A percentile compares a stretch with the other conserved stretches of the same genome.
These are phyloP conservation scores for Talaromyces proteolyticus DNA, from an alignment of 495 filamentous ascomycete genomes.

Conservation along the genomic window DNA sequence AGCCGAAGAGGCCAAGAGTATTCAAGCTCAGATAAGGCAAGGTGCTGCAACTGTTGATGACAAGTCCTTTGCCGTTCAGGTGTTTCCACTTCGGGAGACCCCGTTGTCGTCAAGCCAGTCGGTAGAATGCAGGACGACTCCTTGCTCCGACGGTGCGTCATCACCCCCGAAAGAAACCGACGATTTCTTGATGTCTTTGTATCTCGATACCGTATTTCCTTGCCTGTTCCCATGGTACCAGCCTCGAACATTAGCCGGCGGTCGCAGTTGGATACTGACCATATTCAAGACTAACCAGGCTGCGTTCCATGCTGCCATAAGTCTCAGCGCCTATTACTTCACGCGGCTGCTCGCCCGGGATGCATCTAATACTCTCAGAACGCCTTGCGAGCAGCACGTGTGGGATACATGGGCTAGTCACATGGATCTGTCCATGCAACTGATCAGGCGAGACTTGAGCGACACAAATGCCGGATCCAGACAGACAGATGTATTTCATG, in stretches of 20 bases:
- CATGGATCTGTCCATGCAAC: not conserved
- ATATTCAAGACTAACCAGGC: not conserved
- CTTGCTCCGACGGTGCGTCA: not conserved
- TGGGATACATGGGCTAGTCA: not conserved
- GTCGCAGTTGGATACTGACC: not conserved
- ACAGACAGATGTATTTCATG: not conserved
- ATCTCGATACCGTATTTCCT: not conserved
- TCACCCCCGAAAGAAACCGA: not conserved
- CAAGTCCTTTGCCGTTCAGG: not conserved
- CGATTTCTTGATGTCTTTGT: not conserved
- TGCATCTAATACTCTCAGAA: not conserved
- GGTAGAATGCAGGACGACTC: not conserved
- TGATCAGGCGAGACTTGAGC: constrained; percentile 1
- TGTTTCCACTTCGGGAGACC: not conserved
- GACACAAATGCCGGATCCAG: not conserved
- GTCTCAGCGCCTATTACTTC: not conserved
- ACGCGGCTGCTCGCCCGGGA: not conserved
- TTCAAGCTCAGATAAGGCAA: not conserved
- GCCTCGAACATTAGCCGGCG: not conserved
- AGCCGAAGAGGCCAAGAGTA: not conserved
- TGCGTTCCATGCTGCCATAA: not conserved
- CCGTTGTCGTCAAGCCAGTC: not conserved
- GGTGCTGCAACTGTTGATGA: not conserved
- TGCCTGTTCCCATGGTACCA: not conserved
- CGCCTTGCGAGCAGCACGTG: not conserved